Base-by-base conservation (phyloP, 192 early-diverging fungal species). In the Gamsiella multidivaricata region DNA sequence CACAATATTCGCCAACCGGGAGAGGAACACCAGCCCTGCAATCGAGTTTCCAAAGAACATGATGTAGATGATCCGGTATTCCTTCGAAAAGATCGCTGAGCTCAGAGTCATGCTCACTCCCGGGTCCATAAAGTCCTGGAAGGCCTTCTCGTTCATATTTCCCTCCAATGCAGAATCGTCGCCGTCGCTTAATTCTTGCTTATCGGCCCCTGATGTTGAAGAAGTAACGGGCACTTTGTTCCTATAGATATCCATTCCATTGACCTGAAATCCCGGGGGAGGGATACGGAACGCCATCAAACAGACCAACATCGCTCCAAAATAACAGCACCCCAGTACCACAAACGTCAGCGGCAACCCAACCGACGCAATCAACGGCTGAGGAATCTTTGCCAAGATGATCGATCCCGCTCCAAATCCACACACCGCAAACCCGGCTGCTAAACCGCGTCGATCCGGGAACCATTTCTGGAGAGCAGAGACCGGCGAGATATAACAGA, bases 331-430 rank as follows among this genome's bases (percentile, higher is more conserved):
- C 32, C 91, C 91, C 31, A 91, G 82, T 37, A 92, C 82, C 28
- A 94, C 69, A 67, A 94, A 94, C 9, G 88, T 76, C 46, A 82
- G 39, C 15, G 88, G 86, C 20, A 92, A 79, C 17, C 84, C 88
- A 0, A 85, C 76, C 33, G 70, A 23, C 2, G 85, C 84, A 68
- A 93, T 82, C 36, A 93, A 81, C 42, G 76, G 80, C 55, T 86
- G 83, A 71, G 90, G 89, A 28, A 90, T 83, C 63, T 85, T 85
- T 46, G 90, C 87, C 53, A 89, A 87, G 32, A 92, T 86, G 63
- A 94, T 88, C 28, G 88, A 86, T 0, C 92, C 92, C 37, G 86
- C 90, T 47, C 91, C 92, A 82, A 94, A 94, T 8, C 90, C 91
- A 79, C 88, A 89, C 62, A 94, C 92, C 5, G 92, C 91, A 54